These are phyloP conservation scores for Yarrowia sp. DNA, from an alignment of 805 yeast genomes.

Conservation along the genomic window DNA sequence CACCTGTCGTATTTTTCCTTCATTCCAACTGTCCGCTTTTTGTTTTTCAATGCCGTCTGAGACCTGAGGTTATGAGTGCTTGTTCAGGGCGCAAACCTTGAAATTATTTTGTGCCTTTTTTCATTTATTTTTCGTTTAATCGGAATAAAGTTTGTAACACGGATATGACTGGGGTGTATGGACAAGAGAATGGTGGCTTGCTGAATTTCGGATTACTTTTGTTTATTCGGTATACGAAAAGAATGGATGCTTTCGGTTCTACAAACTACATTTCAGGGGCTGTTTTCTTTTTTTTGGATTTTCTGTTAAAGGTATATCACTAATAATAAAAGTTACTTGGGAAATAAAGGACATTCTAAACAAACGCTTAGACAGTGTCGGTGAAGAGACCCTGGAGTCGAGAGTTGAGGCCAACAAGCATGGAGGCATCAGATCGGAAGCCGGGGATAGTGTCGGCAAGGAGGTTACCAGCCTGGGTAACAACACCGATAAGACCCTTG, in stretches of 20 bases:
- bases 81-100: not conserved
- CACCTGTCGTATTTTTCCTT: not conserved
- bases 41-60: not conserved
- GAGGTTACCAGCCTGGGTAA: not conserved
- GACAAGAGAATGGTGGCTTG: not conserved
- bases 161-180: not conserved
- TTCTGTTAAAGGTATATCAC: not conserved
- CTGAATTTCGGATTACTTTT: not conserved
- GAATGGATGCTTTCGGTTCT: no score
- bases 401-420: slow-evolving; percentile 7
- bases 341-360: not conserved
- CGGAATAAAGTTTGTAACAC: not conserved
- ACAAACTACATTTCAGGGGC: no score
- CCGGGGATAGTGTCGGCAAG: slow-evolving; percentile 17
- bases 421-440: slow-evolving; percentile 7
- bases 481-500: not conserved
- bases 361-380: not conserved
- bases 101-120: not conserved
- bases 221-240: not conserved
- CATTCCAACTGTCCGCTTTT: not conserved
- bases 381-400: slow-evolving; percentile 20
- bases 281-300: no score
- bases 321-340: not conserved
- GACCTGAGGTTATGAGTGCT: not conserved
- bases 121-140: not conserved